Base-by-base conservation (phyloP, 164 flowering plant species). In the Malania oleifera region DNA sequence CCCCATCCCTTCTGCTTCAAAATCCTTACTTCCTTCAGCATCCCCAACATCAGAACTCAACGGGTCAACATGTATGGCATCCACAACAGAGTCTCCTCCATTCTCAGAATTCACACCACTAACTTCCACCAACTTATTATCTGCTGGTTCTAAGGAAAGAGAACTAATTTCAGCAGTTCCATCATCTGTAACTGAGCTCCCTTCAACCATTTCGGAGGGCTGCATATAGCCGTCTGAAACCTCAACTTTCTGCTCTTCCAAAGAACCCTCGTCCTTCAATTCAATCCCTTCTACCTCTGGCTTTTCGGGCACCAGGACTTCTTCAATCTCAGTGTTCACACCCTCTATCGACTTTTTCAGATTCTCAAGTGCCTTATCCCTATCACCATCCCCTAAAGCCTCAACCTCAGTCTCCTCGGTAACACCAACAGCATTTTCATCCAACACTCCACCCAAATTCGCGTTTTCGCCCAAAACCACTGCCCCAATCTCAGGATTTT, bases 21-120 rank as follows among this genome's bases (percentile, higher is more conserved):
- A 45, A 31, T 48, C 68, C 52, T 52, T 47, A 35, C 28, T 35
- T 41, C 60, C 78, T 37, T 54, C 75, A 1, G 31, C 52, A 22
- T 71, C 76, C 40, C 63, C 77, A 51, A 56, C 78, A 48, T 56
- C 74, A 58, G 59, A 40, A 38, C 24, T 61, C 17, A 40, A 25
- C 15, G 52, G 22, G 55, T 73, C 57, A 22, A 65, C 56, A 24
- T 68, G 47, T 10, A 59, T 46, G 22, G 60, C 52, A 27, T 70
- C 74, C 31, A 35, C 69, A 59, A 65, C 61, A 0, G 69, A 37
- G 51, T 73, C 80, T 12, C 68, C 79, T 25, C 48, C 66, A 38
- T 51, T 37, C 11, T 59, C 57, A 24, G 65, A 35, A 15, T 63
- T 37, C 35, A 51, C 53, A 28, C 41, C 68, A 52, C 63, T 68